Conservation (phyloP, 2,329 filamentous ascomycete species). For the Diaporthe vaccinii region DNA sequence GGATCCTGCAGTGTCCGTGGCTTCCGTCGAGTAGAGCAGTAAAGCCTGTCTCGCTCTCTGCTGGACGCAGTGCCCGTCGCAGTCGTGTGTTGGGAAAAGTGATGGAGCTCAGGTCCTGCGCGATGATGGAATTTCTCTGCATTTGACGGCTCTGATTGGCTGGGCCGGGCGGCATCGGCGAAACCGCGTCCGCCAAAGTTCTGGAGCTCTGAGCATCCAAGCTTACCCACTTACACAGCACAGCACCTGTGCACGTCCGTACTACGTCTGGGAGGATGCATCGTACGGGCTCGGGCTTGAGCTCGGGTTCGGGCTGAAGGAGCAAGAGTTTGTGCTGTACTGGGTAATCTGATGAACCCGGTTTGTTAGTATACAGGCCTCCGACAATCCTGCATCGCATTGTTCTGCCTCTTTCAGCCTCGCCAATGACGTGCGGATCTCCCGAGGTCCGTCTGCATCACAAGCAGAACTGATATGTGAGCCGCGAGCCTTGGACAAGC, state of each 20-base stretch:
- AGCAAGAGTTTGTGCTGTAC: too few relatives aligned
- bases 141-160: conserved; percentile 16
- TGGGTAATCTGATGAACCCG: background rate
- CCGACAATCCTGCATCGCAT: background rate
- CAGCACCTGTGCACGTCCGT: background rate
- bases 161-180: conserved; percentile 11
- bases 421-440: background rate
- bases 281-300: background rate
- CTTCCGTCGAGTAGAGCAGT: background rate
- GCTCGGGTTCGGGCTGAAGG: background rate
- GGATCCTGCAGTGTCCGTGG: background rate
- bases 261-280: background rate
- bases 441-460: background rate
- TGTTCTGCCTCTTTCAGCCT: background rate
- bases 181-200: conserved; percentile 3
- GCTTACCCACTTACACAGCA: background rate
- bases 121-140: conserved; percentile 32
- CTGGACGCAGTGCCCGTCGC: background rate
- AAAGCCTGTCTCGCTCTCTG: background rate
- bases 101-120: conserved; percentile 15
- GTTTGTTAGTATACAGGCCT: background rate
- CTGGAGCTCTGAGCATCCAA: background rate
- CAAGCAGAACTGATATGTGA: background rate
- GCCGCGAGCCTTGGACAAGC: background rate
- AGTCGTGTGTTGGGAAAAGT: conserved; percentile 10